These are phyloP conservation scores for Talaromyces sp. DNA, from an alignment of 2,329 filamentous ascomycete genomes.

Conservation along the genomic window DNA sequence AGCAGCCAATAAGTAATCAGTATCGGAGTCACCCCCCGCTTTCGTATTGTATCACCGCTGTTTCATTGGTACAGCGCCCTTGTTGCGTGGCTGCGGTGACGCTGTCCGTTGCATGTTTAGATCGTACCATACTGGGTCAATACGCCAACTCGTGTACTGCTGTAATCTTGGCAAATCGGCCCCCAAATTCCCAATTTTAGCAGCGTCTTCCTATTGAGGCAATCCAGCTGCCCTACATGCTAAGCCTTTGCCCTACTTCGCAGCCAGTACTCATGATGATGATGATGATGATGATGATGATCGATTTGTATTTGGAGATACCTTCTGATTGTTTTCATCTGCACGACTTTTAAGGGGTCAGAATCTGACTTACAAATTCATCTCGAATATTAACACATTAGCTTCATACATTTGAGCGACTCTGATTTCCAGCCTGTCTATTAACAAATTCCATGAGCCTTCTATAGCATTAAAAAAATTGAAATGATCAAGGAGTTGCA, in stretches of 20 bases:
- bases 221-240: neutral
- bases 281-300: neutral
- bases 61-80: neutral
- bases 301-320: too few species aligned
- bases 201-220: neutral
- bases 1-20: neutral
- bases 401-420: too few species aligned
- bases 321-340: too few species aligned
- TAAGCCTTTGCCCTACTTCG: neutral
- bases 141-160: neutral
- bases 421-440: too few species aligned
- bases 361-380: too few species aligned
- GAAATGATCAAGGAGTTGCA: too few species aligned
- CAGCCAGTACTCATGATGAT: neutral
- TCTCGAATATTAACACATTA: too few species aligned
- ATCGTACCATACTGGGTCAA: neutral
- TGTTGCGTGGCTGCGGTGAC: neutral
- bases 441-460: too few species aligned
- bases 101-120: constrained; percentile 1
- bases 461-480: too few species aligned
- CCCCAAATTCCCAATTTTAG: neutral
- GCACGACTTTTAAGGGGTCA: too few species aligned
- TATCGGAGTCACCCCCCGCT: neutral
- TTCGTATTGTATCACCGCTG: neutral
- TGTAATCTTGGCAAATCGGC: constrained; percentile 1